Evolutionary conservation across 208 protist genomes (phyloP), one percentile per base, ranked within the genome.

Genomic region (Leishmania guyanensis): DNA sequence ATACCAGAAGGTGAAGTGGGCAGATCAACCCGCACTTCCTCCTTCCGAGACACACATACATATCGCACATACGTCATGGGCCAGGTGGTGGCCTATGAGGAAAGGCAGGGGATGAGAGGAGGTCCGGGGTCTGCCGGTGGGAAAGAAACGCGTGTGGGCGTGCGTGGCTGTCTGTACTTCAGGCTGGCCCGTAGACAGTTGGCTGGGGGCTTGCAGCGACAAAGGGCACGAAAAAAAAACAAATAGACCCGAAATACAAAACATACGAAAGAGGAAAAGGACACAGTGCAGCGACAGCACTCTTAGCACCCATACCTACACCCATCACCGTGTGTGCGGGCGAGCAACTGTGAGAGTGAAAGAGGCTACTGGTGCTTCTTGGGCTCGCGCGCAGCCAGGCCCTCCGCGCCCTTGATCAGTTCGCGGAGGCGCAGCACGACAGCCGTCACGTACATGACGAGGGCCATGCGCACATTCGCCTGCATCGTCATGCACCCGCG

Each of bases 381-480:
- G 29, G 17, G 14, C 46, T 65, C 56, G 16, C 10, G 48, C 36
- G 16, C 60, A 3, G 68, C 26, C 20, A 10, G 20, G 22, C 22
- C 62, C 51, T 22, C 68, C 10, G 20, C n/a, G 58, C 80, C 65
- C 64, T 76, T 39, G n/a, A 33, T 22, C 65, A 93, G 68, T 29
- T 83, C 84, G 43, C 81, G 65, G 46, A 84, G 77, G 39, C 82
- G 79, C 68, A 90, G 77, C 29, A 80, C 79, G 69, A 90, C 22
- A 50, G 78, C 81, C 33, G 78, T 76, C 3, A 90, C 60, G 77
- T 88, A 89, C 81, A 92, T 81, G 64, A 77, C 68, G 16, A 90
- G n/a, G 54, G 84, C 84, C 89, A 92, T 90, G 65, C 86, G 83
- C 48, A 84, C 79, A 56, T 90, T 92, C 16, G 89, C 89, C 75